These are phyloP conservation scores for Tolypocladium paradoxum DNA, from an alignment of 2,329 filamentous ascomycete genomes.

Conservation along the genomic window DNA sequence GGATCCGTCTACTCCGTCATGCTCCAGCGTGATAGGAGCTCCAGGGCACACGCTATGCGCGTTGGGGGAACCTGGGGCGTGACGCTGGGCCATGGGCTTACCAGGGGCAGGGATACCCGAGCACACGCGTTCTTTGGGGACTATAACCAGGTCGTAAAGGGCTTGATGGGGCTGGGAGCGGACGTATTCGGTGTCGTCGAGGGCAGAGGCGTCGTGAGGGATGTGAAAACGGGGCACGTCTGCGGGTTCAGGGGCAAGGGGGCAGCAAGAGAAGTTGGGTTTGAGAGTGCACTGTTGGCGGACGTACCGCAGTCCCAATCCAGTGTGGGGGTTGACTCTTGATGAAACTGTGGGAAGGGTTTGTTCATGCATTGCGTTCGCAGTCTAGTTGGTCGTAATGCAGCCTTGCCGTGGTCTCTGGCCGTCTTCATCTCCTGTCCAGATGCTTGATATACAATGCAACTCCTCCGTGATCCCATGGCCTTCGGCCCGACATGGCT, in stretches of 20 bases:
- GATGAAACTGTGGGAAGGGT: neutral
- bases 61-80: conserved; percentile 40
- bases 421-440: neutral
- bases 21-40: conserved; percentile 32
- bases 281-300: no score
- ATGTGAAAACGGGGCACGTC: conserved; percentile 27
- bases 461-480: neutral
- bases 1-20: conserved; percentile 47
- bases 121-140: conserved; percentile 46
- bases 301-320: neutral
- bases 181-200: conserved; percentile 28
- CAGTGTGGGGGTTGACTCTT: neutral
- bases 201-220: conserved; percentile 31
- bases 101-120: conserved; percentile 22
- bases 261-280: neutral
- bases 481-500: neutral
- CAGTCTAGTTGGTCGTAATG: neutral
- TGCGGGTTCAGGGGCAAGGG: conserved; percentile 11
- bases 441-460: neutral
- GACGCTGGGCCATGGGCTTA: conserved; percentile 47
- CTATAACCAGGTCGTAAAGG: conserved; percentile 30
- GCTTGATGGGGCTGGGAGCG: conserved; percentile 24
- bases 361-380: neutral
- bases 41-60: conserved; percentile 38
- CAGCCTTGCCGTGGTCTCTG: neutral